Conservation (phyloP, 2,329 filamentous ascomycete species). For the Apiospora saccharicola region DNA sequence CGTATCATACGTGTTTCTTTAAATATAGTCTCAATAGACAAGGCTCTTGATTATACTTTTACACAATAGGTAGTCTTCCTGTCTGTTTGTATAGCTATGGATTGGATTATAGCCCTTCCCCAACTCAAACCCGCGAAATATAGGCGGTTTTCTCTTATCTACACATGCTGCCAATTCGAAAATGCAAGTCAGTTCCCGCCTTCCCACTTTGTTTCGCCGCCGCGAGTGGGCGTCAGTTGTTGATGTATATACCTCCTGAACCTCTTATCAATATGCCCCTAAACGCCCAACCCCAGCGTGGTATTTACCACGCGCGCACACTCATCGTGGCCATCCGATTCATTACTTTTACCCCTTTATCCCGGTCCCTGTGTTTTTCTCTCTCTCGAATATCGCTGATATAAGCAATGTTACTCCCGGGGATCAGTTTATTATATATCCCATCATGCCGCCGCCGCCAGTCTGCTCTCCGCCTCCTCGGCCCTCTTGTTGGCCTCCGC, state of each 20-base stretch:
- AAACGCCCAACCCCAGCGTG: not conserved
- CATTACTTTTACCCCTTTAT: not conserved
- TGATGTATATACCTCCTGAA: not conserved
- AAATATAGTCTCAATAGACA: not conserved
- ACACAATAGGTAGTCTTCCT: not conserved
- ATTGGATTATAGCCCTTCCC: not conserved
- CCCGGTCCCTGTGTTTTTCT: not conserved
- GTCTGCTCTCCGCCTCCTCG: slow-evolving; percentile 66
- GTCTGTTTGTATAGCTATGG: not conserved
- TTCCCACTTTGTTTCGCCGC: not conserved
- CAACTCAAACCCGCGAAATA: not conserved
- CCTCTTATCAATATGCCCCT: not conserved
- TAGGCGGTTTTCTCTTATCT: not conserved
- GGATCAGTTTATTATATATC: not conserved
- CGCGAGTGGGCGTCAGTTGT: not conserved
- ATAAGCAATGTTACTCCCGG: not conserved
- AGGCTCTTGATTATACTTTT: not conserved
- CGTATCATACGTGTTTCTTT: not conserved
- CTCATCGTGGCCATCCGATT: not conserved
- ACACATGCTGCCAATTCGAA: not conserved
- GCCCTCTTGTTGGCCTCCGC: slow-evolving; percentile 70
- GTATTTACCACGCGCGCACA: not conserved
- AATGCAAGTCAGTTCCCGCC: not conserved
- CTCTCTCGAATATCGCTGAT: not conserved
- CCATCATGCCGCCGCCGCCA: slow-evolving; percentile 42